phyloP scores from a whole-genome alignment of 148 eudicot genomes.

The Vaccinium darrowii region DNA sequence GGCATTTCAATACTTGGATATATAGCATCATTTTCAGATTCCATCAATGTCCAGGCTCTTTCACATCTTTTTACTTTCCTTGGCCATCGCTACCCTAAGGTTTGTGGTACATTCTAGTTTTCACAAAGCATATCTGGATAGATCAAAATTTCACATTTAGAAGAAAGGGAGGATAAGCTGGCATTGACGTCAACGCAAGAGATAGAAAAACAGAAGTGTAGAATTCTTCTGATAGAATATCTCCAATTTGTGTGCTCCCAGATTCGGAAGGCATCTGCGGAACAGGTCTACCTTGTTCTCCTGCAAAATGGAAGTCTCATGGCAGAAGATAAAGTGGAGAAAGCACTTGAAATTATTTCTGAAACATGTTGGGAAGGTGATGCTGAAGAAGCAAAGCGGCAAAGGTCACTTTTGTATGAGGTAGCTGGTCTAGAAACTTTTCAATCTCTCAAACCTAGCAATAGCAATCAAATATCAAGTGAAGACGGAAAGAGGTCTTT shows the following conservation, averaged over 20 bases:
- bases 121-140: neutral
- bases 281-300: conserved; percentile 89
- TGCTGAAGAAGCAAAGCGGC: conserved; percentile 63
- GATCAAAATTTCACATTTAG: neutral
- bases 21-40: conserved; percentile 66
- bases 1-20: conserved; percentile 92
- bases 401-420: conserved; percentile 47
- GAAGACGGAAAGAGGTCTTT: conserved; percentile 24
- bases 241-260: conserved; percentile 24
- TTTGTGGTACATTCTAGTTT: conserved; percentile 28
- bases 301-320: conserved; percentile 64
- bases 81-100: conserved; percentile 93
- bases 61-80: conserved; percentile 73
- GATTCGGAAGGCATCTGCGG: conserved; percentile 89
- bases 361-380: conserved; percentile 96
- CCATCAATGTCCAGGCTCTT: conserved; percentile 66
- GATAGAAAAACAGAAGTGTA: neutral
- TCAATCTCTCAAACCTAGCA: conserved; percentile 30
- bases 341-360: conserved; percentile 73
- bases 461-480: conserved; percentile 24
- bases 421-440: conserved; percentile 54
- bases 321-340: conserved; percentile 57
- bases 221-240: neutral
- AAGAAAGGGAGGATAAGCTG: neutral
- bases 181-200: neutral